Conservation (phyloP, 164 flowering plant genomes). For the Amborella trichopoda region DNA sequence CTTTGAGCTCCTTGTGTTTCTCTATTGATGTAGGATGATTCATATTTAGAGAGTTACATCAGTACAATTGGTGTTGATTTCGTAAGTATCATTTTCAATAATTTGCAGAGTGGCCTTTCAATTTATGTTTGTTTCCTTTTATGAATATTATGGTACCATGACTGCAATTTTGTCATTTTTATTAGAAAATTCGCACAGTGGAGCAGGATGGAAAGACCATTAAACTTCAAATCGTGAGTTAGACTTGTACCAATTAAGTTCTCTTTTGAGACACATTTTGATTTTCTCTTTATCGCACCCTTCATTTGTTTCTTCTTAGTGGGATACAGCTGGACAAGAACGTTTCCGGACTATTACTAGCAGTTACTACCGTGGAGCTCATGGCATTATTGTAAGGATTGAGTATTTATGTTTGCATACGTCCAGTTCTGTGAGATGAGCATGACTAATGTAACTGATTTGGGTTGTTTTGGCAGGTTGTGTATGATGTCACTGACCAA, state of each 20-base stretch:
- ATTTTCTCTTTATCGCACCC: neutral
- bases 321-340: constrained; percentile 90
- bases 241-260: too few species aligned
- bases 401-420: neutral
- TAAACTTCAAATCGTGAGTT: constrained; percentile 36
- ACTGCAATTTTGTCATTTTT: neutral
- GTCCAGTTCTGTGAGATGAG: neutral
- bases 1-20: too few species aligned
- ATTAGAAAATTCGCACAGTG: constrained; percentile 36
- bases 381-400: constrained; percentile 61
- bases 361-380: constrained; percentile 86
- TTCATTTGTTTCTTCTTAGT: constrained; percentile 18
- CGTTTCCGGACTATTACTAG: constrained; percentile 78
- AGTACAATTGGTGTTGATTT: constrained; percentile 43
- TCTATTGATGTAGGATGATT: constrained; percentile 22
- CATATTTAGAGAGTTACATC: constrained; percentile 36
- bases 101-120: neutral
- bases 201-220: constrained; percentile 39
- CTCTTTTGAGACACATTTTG: too few species aligned
- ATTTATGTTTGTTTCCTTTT: neutral
- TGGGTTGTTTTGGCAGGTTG: constrained; percentile 12
- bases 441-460: neutral
- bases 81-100: constrained; percentile 16
- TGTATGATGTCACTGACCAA: constrained; percentile 26
- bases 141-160: neutral